phyloP scores from a whole-genome alignment of 1,284 basidiomycete genomes.

The Naganishia albida region DNA sequence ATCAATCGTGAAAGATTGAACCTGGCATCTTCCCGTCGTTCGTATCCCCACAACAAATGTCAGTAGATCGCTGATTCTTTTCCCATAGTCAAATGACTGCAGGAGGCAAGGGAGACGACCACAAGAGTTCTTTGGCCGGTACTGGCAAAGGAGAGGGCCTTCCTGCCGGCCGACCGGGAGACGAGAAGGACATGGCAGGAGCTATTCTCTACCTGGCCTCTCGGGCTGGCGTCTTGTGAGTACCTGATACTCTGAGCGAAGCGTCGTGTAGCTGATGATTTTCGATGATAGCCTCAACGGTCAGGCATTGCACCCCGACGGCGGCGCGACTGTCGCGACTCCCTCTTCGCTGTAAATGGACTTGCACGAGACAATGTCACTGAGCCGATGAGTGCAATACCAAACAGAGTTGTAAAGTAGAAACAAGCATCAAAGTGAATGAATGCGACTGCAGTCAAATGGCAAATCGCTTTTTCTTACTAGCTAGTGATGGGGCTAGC shows the following conservation, averaged over 20 bases:
- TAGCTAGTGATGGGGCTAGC: too few relatives aligned
- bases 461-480: too few relatives aligned
- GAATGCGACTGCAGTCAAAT: background rate
- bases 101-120: slow-evolving; percentile 41
- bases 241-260: background rate
- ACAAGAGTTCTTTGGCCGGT: slow-evolving; percentile 43
- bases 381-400: too few relatives aligned
- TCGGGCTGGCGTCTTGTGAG: slow-evolving; percentile 27
- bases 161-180: slow-evolving; percentile 41
- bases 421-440: background rate
- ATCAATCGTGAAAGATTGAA: background rate
- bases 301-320: slow-evolving; percentile 40
- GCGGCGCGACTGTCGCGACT: slow-evolving; percentile 38
- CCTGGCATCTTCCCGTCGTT: slow-evolving; percentile 32
- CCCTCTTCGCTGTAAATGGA: slow-evolving; percentile 19
- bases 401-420: too few relatives aligned
- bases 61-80: too few relatives aligned
- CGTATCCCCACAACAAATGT: too few relatives aligned
- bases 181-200: slow-evolving; percentile 45
- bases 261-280: background rate
- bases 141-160: slow-evolving; percentile 39
- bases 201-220: slow-evolving; percentile 35
- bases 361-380: background rate
- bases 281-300: slow-evolving; percentile 38
- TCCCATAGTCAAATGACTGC: slow-evolving; percentile 44